These are phyloP conservation scores for Trametes sp. DNA, from an alignment of 1,284 basidiomycete genomes.

Conservation along the genomic window DNA sequence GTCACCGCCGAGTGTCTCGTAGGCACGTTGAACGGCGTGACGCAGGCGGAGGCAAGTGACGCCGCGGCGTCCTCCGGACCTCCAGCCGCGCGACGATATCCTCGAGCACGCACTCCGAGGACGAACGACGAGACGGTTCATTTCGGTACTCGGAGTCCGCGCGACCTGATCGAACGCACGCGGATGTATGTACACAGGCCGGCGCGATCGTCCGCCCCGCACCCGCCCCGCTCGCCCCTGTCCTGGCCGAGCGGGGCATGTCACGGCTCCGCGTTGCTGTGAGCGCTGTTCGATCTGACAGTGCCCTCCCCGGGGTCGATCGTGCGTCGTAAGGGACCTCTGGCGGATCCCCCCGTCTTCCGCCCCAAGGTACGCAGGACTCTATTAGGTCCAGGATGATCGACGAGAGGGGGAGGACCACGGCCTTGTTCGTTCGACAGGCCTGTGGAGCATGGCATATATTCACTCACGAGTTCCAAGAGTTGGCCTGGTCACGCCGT, in stretches of 20 bases:
- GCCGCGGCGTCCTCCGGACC: background rate
- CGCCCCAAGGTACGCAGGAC: background rate
- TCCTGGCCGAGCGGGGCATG: background rate
- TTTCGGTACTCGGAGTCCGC: no score
- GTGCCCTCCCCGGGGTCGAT: background rate
- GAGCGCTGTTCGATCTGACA: no score
- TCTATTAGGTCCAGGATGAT: no score
- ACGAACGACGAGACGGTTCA: no score
- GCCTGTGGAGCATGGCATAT: background rate
- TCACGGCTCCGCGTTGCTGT: background rate
- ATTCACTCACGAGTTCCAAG: background rate
- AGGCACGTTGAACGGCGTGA: no score
- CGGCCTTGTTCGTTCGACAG: no score
- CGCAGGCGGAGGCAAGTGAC: background rate
- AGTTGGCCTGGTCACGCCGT: background rate
- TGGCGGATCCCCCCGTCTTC: background rate
- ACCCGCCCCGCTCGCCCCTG: background rate
- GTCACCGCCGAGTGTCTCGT: no score
- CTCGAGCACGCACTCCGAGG: no score
- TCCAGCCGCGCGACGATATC: no score
- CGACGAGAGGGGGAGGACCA: no score
- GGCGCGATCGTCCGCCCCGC: background rate
- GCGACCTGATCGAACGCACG: background rate
- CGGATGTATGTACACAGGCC: background rate
- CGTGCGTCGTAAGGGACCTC: background rate